These are phyloP conservation scores for Rubia yunnanensis DNA, from an alignment of 257 asterid genomes.

Conservation along the genomic window DNA sequence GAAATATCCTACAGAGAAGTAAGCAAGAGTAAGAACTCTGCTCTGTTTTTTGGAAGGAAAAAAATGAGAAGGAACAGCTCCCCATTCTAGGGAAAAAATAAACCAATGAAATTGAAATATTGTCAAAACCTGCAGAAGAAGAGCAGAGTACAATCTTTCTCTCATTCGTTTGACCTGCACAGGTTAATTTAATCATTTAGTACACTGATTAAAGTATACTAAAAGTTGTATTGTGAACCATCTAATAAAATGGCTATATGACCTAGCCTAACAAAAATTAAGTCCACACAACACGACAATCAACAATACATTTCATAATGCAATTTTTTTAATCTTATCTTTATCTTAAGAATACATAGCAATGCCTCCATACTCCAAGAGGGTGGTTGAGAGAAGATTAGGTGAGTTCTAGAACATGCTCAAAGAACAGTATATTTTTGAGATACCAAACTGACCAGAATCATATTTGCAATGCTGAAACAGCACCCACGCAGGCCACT, in stretches of 20 bases:
- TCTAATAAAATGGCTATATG: not conserved
- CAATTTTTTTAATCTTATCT: too few species aligned
- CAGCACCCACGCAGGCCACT: slow-evolving; percentile 85
- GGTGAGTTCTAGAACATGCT: not conserved
- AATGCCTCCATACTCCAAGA: not conserved
- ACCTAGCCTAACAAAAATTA: not conserved
- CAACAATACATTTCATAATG: not conserved
- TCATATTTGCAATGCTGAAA: slow-evolving; percentile 90
- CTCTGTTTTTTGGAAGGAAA: not conserved
- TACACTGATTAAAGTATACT: not conserved
- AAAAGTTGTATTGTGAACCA: too few species aligned
- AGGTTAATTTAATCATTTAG: slow-evolving; percentile 5
- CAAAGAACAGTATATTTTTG: not conserved
- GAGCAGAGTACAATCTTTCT: slow-evolving; percentile 74
- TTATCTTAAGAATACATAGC: not conserved
- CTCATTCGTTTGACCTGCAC: slow-evolving; percentile 89
- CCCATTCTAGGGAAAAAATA: slow-evolving; percentile 8
- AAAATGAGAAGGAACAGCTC: not conserved
- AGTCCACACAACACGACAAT: not conserved
- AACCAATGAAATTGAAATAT: slow-evolving; percentile 7
- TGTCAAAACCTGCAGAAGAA: slow-evolving; percentile 68
- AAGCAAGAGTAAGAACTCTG: slow-evolving; percentile 2
- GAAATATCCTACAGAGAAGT: slow-evolving; percentile 70
- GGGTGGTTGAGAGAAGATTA: too few species aligned
- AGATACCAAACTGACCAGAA: slow-evolving; percentile 57